Evolutionary conservation across 2,329 filamentous ascomycete species (phyloP).

Genomic region (Pseudogymnoascus sp.): DNA sequence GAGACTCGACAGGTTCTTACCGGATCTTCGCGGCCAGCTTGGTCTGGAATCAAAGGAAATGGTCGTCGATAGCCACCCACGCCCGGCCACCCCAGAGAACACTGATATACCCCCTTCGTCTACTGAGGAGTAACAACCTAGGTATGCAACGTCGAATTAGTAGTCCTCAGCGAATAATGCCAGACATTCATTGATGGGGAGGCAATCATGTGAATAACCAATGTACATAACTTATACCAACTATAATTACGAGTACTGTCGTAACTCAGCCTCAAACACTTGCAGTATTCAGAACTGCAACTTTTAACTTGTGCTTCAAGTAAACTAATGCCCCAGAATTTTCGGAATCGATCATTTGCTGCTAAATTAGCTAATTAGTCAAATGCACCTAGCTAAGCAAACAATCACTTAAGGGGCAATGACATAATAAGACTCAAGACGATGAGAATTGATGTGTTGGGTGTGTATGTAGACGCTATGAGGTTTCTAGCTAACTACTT

Average conservation of each 20-base stretch:
- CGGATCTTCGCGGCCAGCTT: slow-evolving; percentile 51
- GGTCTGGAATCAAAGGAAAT: slow-evolving; percentile 36
- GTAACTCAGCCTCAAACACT: background rate
- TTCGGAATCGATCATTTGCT: too few species aligned
- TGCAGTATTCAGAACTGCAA: background rate
- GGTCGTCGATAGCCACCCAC: background rate
- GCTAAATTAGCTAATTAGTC: too few species aligned
- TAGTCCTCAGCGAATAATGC: background rate
- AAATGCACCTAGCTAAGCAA: too few species aligned
- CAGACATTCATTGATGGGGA: background rate
- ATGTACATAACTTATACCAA: slow-evolving; percentile 1
- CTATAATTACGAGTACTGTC: background rate
- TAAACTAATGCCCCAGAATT: background rate
- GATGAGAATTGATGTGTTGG: too few species aligned
- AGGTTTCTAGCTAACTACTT: too few species aligned
- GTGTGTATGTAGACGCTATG: too few species aligned
- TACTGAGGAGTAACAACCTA: background rate
- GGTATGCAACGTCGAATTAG: background rate
- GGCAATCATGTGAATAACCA: background rate
- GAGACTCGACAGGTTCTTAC: slow-evolving; percentile 57
- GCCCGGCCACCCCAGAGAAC: background rate
- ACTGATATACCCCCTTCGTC: background rate
- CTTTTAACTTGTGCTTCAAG: background rate
- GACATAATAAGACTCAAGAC: too few species aligned
- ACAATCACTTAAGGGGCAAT: too few species aligned